A percentile compares a stretch with the other conserved stretches of the same genome.
These are phyloP conservation scores for Abortiporus biennis DNA, from an alignment of 1,284 basidiomycete species.

Conservation along the genomic window DNA sequence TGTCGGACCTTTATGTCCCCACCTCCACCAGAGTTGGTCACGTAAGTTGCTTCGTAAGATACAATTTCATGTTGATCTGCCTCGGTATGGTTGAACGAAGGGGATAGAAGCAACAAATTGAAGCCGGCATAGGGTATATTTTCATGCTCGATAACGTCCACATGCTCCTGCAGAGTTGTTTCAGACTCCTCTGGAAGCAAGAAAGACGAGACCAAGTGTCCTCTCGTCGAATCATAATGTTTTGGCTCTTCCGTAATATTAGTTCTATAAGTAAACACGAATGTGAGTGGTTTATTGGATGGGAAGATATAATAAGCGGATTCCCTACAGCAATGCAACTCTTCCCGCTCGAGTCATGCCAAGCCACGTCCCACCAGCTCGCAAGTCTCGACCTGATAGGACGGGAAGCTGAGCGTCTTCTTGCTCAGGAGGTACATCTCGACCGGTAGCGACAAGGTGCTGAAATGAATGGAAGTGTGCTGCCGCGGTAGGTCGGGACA, in stretches of 20 bases:
- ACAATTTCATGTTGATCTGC: conserved; percentile 23
- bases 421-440: too few relatives aligned
- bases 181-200: conserved; percentile 44
- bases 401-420: too few relatives aligned
- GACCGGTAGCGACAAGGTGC: conserved; percentile 22
- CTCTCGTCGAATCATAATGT: conserved; percentile 52
- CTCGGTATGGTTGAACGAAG: conserved; percentile 9
- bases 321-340: conserved; percentile 56
- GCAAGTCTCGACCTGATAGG: conserved; percentile 66
- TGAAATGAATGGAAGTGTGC: conserved; percentile 57
- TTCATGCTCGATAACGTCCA: conserved; percentile 35
- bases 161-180: conserved; percentile 37
- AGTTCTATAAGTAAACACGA: conserved; percentile 43
- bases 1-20: conserved; percentile 47
- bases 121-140: conserved; percentile 65
- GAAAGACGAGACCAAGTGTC: conserved; percentile 59
- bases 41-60: conserved; percentile 43
- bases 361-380: conserved; percentile 76
- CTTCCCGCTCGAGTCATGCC: conserved; percentile 59
- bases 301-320: conserved; percentile 8
- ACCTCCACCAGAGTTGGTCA: conserved; percentile 67
- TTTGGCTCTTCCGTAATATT: conserved; percentile 67
- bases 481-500: conserved; percentile 57
- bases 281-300: too few relatives aligned
- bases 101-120: conserved; percentile 59